Base-by-base conservation (phyloP, 2,329 filamentous ascomycete species). In the Beauveria scarabaeidicola region DNA sequence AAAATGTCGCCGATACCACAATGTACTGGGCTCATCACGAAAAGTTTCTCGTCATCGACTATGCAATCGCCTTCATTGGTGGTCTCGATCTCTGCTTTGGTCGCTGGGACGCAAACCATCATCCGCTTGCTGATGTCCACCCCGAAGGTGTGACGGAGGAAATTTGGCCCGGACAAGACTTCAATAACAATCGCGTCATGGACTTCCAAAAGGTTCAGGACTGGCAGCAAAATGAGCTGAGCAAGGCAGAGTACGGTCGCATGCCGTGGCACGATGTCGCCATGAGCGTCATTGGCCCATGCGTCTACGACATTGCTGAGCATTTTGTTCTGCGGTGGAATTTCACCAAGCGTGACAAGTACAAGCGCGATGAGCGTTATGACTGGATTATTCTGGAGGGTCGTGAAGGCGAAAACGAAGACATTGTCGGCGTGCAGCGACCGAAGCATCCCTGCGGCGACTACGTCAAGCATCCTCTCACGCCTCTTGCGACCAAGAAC, bases 251-350 rank as follows among this genome's bases (percentile, higher is more conserved):
- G 52, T 95, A 87, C 67, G 92, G 92, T 8, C 87, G 94, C 32
- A 97, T 99, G 94, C 93, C 93, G 0, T 99, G 94, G 94, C 92
- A 97, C 69, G 94, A 99, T 70, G 91, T 97, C 3, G 82, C 90
- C 10, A 95, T 97, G 89, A 91, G 88, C 13, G 66, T 97, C n/a
- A 83, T 94, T 61, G 93, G 94, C 0, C 90, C 92, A 19, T 90
- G 87, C 64, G 90, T 96, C 11, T 91, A 93, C 69, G 93, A 97
- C 68, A 94, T 99, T 66, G 92, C 92, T 0, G 92, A 97, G 73
- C 92, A 97, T 70, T 99, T 97, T 66, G 86, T 96, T 9, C 76
- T 97, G 50, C 85, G 94, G 38, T 97, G 93, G 94, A 97, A 99
- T 69, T 96, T 96, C 68, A 81, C 93, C 75, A 97, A 97, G 75